Percentiles rank a stretch among this genome's conserved stretches.
Conservation (phyloP, 345 rosid species). For the Arabidopsis thaliana region TAIR10.1 NC_003074.8:1427001-1427500, state of each 20-base stretch:
- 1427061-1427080: constrained; percentile 36
- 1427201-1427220: neutral
- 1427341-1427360: constrained; percentile 12
- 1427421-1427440: neutral
- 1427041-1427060: too few relatives aligned
- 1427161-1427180: constrained; percentile 1
- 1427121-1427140: neutral
- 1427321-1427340: constrained; percentile 22
- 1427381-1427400: neutral
- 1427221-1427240: constrained; percentile 1
- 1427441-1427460: constrained; percentile 12
- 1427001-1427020: constrained; percentile 23
- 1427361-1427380: neutral
- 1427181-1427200: constrained; percentile 16
- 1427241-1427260: constrained; percentile 3
- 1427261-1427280: constrained; percentile 23
- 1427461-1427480: neutral
- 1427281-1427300: neutral
- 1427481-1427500: neutral
- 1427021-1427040: neutral
- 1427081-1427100: constrained; percentile 1
- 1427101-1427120: neutral
- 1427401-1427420: neutral
- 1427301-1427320: neutral
- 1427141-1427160: constrained; percentile 1